These are phyloP conservation scores for Acanthamoeba triangularis DNA, from an alignment of 208 protist species.

Conservation along the genomic window DNA sequence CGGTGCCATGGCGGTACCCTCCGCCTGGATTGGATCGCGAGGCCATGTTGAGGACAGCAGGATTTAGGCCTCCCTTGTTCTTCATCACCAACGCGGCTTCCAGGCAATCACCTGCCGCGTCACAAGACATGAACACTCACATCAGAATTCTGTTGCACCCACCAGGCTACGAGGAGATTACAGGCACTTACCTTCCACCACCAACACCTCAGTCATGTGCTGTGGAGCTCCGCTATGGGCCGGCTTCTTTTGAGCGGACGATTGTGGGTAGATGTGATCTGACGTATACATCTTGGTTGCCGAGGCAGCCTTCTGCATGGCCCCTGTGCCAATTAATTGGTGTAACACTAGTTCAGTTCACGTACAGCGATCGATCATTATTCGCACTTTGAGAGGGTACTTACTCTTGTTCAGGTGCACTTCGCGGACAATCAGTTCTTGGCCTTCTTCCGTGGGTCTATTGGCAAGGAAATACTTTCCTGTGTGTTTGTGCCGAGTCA, in stretches of 20 bases:
- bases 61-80: neutral
- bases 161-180: neutral
- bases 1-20: slow-evolving; percentile 50
- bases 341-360: too few species aligned
- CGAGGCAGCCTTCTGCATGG: slow-evolving; percentile 33
- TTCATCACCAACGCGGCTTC: slow-evolving; percentile 1
- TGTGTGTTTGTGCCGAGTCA: neutral
- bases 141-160: neutral
- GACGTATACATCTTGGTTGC: slow-evolving; percentile 41
- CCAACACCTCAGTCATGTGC: neutral
- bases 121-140: neutral
- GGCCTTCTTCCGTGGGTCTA: neutral
- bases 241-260: neutral
- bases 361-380: too few species aligned
- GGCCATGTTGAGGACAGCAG: slow-evolving; percentile 74
- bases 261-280: slow-evolving; percentile 7
- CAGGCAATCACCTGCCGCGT: neutral
- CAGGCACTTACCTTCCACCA: slow-evolving; percentile 18
- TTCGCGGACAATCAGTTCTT: neutral
- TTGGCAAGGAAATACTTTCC: slow-evolving; percentile 70
- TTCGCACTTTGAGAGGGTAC: too few species aligned
- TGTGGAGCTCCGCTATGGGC: neutral
- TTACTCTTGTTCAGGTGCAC: slow-evolving; percentile 33
- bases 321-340: too few species aligned
- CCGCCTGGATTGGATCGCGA: slow-evolving; percentile 51